Conservation (phyloP, 495 filamentous ascomycete genomes). For the Podospora comata region DNA sequence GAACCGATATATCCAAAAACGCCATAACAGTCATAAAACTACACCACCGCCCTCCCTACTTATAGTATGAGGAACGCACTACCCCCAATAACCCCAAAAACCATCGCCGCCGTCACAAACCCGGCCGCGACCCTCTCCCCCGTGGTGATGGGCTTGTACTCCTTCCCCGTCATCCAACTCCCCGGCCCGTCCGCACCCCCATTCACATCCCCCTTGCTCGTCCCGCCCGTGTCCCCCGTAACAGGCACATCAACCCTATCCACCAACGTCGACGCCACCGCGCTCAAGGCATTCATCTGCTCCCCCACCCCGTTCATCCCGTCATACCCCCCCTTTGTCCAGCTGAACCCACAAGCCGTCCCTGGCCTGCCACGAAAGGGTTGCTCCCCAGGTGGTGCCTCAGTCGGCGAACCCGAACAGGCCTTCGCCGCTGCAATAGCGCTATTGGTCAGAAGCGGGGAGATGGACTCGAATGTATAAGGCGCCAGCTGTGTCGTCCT, state of each 20-base stretch:
- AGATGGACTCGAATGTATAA: constrained; percentile 53
- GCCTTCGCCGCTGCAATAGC: constrained; percentile 59
- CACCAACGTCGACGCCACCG: constrained; percentile 62
- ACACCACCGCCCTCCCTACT: neutral
- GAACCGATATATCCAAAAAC: neutral
- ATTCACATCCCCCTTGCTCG: constrained; percentile 57
- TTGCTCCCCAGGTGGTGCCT: constrained; percentile 45
- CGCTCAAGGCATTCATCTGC: constrained; percentile 68
- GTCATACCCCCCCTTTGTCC: constrained; percentile 42
- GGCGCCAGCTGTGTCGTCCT: constrained; percentile 64
- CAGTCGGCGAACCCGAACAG: constrained; percentile 55
- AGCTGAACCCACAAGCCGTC: constrained; percentile 53
- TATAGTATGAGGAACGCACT: constrained; percentile 43
- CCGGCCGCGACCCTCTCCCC: constrained; percentile 63
- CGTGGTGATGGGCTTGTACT: constrained; percentile 44
- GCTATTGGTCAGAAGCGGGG: constrained; percentile 55
- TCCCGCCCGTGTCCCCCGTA: constrained; percentile 61
- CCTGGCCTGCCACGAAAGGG: constrained; percentile 47
- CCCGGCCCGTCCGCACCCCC: constrained; percentile 45
- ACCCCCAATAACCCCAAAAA: constrained; percentile 51
- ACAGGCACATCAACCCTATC: constrained; percentile 45
- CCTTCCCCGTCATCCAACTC: constrained; percentile 23
- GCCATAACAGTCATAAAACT: neutral
- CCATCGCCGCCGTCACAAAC: constrained; percentile 59
- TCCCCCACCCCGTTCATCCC: constrained; percentile 58